These are phyloP conservation scores for Talaromyces nanjingensis DNA, from an alignment of 495 filamentous ascomycete genomes.

Conservation along the genomic window DNA sequence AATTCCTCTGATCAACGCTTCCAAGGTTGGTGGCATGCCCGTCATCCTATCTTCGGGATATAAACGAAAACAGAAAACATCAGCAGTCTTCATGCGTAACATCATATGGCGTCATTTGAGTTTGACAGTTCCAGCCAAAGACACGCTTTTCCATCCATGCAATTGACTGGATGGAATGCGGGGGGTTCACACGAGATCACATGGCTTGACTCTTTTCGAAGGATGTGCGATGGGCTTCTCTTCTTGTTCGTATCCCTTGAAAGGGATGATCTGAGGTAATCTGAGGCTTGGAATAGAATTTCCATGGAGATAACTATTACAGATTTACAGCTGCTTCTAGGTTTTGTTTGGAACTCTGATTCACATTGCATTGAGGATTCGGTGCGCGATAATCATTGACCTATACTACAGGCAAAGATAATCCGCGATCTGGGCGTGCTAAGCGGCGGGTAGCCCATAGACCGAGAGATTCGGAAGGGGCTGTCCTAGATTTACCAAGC, in stretches of 20 bases:
- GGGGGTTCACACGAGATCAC: neutral
- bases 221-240: neutral
- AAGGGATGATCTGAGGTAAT: neutral
- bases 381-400: no score
- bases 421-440: no score
- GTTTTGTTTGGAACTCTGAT: no score
- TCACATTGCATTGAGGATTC: no score
- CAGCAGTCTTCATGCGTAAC: neutral
- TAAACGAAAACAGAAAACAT: neutral
- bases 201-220: neutral
- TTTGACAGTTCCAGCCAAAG: neutral
- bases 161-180: conserved; percentile 6
- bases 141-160: neutral
- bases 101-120: neutral
- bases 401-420: no score
- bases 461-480: no score
- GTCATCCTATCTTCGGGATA: neutral
- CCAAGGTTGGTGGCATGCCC: neutral
- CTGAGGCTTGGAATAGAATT: no score
- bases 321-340: no score
- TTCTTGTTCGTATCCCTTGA: neutral
- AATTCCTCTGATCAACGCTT: neutral
- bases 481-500: no score
- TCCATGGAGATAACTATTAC: no score
- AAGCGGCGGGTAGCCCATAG: no score